Evolutionary conservation across 305 asterid genomes (phyloP), one percentile per base, ranked within the genome.

Genomic region (Ilex paraguariensis): DNA sequence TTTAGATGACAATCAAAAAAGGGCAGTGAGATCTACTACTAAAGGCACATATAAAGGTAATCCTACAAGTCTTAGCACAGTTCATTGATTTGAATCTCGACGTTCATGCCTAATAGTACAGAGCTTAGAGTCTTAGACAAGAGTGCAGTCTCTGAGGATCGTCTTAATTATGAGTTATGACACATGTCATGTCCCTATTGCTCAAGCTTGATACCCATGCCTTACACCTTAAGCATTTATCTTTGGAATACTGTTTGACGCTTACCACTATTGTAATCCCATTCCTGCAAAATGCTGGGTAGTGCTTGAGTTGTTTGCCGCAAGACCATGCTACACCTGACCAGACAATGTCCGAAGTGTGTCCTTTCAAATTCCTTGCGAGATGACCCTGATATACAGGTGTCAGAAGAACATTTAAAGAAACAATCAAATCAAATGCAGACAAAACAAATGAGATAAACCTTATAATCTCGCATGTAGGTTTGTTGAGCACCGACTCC

Each of bases 271-370:
- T 88, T 46, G 91, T 81, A 70, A 85, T 78, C 57, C 97, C 99
- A 66, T 84, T 90, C 77, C 99, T 86, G 78, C 71, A 51, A 72
- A 93, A 93, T 61, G 89, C 84, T 49, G 95, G 90, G 74, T 81
- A 93, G 69, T 93, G 99, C 77, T 86, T 93, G 77, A 93, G 86
- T 77, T 84, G 99, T 81, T 90, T 93, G 67, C 91, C 86, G 61
- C 99, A 93, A 57, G 87, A 62, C 97, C 97, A 93, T 64, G 96
- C 70, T 55, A 78, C 74, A 66, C 97, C 97, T 7, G 96, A 87
- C 99, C 99, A 93, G 6, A 87, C 79, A 62, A 93, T 93, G 52
- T 81, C 95, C 49, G 90, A 81, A 60, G 73, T 78, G 75, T 66
- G 82, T 55, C 84, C 85, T 75, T 80, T 81, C 66, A 78, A 69